A percentile compares a stretch with the other conserved stretches of the same genome.
Evolutionary conservation across 2,329 filamentous ascomycete genomes (phyloP).

Genomic region (Verticillium klebahnii): DNA sequence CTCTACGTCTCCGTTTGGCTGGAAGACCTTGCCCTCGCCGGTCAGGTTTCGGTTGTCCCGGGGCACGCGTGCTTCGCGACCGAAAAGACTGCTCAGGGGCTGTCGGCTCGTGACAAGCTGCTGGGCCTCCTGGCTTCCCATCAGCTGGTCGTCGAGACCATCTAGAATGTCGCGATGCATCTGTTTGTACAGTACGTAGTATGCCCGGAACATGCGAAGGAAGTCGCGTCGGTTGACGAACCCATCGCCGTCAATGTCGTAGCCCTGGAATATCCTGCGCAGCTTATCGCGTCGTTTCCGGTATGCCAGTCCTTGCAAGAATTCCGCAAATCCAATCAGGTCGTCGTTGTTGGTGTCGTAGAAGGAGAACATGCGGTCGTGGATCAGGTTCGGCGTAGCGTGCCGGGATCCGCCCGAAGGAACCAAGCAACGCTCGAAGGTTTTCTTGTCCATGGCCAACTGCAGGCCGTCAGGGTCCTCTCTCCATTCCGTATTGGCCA

Average conservation of each 20-base stretch:
- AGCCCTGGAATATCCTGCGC: constrained; percentile 75
- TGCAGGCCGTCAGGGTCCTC: constrained; percentile 73
- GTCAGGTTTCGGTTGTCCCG: constrained; percentile 54
- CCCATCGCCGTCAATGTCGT: constrained; percentile 86
- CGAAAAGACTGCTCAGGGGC: constrained; percentile 70
- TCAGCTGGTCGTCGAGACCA: constrained; percentile 71
- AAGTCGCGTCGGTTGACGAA: constrained; percentile 84
- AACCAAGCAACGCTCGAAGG: constrained; percentile 86
- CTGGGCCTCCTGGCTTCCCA: constrained; percentile 69
- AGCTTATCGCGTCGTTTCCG: constrained; percentile 65
- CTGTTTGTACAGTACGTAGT: constrained; percentile 86
- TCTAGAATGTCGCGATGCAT: constrained; percentile 81
- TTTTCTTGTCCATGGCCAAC: constrained; percentile 85
- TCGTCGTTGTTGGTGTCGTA: constrained; percentile 90
- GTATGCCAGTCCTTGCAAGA: constrained; percentile 75
- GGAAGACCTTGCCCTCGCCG: constrained; percentile 63
- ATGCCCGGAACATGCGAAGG: constrained; percentile 84
- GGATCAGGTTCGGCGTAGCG: constrained; percentile 80
- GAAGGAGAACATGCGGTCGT: constrained; percentile 94
- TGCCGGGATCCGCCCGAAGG: constrained; percentile 77
- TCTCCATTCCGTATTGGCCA: constrained; percentile 80
- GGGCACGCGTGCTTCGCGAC: constrained; percentile 66
- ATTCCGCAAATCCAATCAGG: constrained; percentile 89
- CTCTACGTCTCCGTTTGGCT: constrained; percentile 59
- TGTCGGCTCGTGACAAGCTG: constrained; percentile 72